Evolutionary conservation across 2,329 filamentous ascomycete genomes (phyloP).

Genomic region (Chaetomium sp.): DNA sequence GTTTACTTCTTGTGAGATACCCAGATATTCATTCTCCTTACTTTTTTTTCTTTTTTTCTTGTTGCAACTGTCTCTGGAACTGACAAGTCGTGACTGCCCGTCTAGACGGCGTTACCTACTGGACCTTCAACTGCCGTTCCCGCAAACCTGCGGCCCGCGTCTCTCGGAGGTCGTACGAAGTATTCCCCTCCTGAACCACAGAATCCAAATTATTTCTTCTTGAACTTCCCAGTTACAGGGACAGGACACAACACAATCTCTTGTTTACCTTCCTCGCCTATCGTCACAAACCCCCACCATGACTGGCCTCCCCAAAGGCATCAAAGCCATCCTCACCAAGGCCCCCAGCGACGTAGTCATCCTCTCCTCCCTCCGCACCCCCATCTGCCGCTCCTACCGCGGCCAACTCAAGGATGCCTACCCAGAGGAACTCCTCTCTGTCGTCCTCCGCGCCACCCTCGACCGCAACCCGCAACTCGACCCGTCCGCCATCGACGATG

Average conservation of each 20-base stretch:
- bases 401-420: constrained; percentile 81
- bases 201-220: not conserved
- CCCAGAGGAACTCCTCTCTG: constrained; percentile 78
- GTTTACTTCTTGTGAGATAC: constrained; percentile 9
- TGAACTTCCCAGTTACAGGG: not conserved
- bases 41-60: not conserved
- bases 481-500: constrained; percentile 65
- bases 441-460: constrained; percentile 61
- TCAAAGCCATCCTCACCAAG: constrained; percentile 72
- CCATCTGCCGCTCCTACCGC: constrained; percentile 75
- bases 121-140: too few relatives aligned
- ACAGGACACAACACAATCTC: too few relatives aligned
- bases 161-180: too few relatives aligned
- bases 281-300: constrained; percentile 6
- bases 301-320: constrained; percentile 49
- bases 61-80: too few relatives aligned
- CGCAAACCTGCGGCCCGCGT: too few relatives aligned
- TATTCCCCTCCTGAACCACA: constrained; percentile 1
- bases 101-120: too few relatives aligned
- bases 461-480: constrained; percentile 66
- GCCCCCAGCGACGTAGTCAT: constrained; percentile 77
- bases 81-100: too few relatives aligned
- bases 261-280: not conserved
- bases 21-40: constrained; percentile 2
- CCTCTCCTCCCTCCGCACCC: constrained; percentile 83